These are phyloP conservation scores for Rhizopogon vinicolor DNA, from an alignment of 768 basidiomycete genomes.

Conservation along the genomic window DNA sequence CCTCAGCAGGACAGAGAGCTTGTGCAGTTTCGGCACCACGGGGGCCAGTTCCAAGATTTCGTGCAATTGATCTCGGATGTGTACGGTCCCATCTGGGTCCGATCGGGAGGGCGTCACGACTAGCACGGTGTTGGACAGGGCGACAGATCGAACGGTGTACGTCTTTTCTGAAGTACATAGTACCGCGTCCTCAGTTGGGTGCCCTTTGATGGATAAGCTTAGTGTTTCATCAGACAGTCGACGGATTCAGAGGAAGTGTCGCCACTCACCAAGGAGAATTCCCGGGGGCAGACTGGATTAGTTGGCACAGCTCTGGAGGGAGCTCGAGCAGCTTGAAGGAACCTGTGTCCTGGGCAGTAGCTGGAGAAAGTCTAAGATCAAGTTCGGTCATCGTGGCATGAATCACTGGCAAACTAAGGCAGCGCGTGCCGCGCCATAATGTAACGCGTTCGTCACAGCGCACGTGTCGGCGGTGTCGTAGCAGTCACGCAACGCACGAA, in stretches of 20 bases:
- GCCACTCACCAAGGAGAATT: not conserved
- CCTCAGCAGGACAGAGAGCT: conserved; percentile 54
- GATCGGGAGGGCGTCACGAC: conserved; percentile 53
- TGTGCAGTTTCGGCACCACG: conserved; percentile 71
- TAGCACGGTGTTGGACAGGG: conserved; percentile 82
- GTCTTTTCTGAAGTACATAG: conserved; percentile 81
- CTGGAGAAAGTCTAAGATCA: conserved; percentile 49
- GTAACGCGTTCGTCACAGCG: not conserved
- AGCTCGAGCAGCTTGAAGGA: conserved; percentile 72
- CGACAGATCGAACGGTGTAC: conserved; percentile 80
- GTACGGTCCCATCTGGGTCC: conserved; percentile 38
- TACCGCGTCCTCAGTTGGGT: conserved; percentile 80
- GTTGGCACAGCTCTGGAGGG: conserved; percentile 58
- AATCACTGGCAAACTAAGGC: not conserved
- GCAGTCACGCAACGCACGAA: not conserved
- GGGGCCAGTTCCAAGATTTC: conserved; percentile 83
- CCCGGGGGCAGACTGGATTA: conserved; percentile 51
- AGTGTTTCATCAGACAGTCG: not conserved
- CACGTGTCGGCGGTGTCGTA: not conserved
- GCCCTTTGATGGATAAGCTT: conserved; percentile 79
- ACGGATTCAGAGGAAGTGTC: not conserved
- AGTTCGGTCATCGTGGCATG: conserved; percentile 17
- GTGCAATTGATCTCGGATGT: conserved; percentile 76
- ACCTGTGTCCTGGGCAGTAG: conserved; percentile 42
- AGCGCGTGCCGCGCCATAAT: not conserved